Base-by-base conservation (phyloP, 148 eudicot genomes). In the Camellia sinensis region DNA sequence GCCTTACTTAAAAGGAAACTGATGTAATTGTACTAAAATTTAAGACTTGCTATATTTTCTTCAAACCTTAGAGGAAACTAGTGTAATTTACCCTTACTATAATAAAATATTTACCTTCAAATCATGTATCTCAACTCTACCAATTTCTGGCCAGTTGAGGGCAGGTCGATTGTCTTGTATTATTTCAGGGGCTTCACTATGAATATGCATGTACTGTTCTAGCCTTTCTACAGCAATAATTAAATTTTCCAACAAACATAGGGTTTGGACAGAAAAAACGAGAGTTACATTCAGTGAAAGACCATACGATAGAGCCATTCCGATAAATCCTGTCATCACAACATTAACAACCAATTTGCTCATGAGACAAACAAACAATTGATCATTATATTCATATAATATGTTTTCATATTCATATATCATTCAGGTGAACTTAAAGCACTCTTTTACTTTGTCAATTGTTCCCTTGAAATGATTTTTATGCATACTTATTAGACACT, bases 281-380 rank as follows among this genome's bases (percentile, higher is more conserved):
- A 94, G 61, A 52, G 88, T 83, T 83, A 80, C 82, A 80, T 91
- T 90, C 44, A 94, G 80, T 11, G 98, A 86, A 64, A 94, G 97
- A 80, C 98, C 98, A 80, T 94, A 94, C 44, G 98, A 94, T 71
- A 94, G 78, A 29, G 93, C 93, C 97, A 92, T 91, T 77, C 97
- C 98, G 45, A 94, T 85, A 67, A 91, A 91, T 76, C 98, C 98
- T 94, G 93, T 81, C 86, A 78, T 46, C 45, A 56, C 21, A 54
- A 73, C 9, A 13, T 73, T 57, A 13, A 13, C 45, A 37, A 73
- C 43, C 59, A 71, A 69, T 43, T 14, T 18, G 48, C 50, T 22
- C 68, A 67, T 67, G 89, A 80, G 82, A 89, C 91, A 5, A 95
- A 87, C 87, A 43, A 15, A 45, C 48, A 48, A 46, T 44, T 45